Base-by-base conservation (phyloP, 2,329 filamentous ascomycete species). In the Nectriaceae sp. region DNA sequence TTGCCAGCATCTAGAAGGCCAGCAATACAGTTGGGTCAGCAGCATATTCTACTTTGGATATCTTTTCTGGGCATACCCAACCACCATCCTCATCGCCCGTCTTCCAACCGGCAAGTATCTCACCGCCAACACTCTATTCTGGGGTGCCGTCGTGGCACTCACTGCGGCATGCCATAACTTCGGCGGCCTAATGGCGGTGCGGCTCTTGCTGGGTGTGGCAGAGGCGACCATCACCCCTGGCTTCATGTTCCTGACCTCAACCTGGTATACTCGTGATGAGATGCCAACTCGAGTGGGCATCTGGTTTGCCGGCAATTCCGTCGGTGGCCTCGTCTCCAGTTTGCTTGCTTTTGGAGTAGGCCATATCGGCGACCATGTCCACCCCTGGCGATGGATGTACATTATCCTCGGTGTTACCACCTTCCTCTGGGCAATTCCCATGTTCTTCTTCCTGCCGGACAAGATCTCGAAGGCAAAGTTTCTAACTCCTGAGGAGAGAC, bases 11-110 rank as follows among this genome's bases (percentile, higher is more conserved):
- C 63, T 63, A 5, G 44, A 55, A 40, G 72, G 68, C 40, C 61
- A 68, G 42, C 65, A 89, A 70, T 90, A 85, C 63, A 80, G 77
- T 40, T 90, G 87, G 87, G 72, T 90, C 16, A 62, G 67, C 24
- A 69, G 68, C 36, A 59, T 71, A 40, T 67, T 73, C 42, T 73
- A 73, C 55, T 52, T 73, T 13, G 70, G 70, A n/a, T 79, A 79
- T 59, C 69, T 82, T 3, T 62, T 70, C 10, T 77, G 75, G 62
- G 72, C 75, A 16, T 79, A 77, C 54, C 75, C 78, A 0, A 76
- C 75, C 1, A 75, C 75, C 0, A 56, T 77, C 2, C 63, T 81
- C 11, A 65, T 81, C 16, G 70, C 76, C 29, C 71, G 70, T 2
- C 57, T 80, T 11, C 77, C 75, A 0, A 61, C 75, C 1, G 76